Evolutionary conservation across 2,329 filamentous ascomycete genomes (phyloP).

Genomic region (Colletotrichum liaoningense): DNA sequence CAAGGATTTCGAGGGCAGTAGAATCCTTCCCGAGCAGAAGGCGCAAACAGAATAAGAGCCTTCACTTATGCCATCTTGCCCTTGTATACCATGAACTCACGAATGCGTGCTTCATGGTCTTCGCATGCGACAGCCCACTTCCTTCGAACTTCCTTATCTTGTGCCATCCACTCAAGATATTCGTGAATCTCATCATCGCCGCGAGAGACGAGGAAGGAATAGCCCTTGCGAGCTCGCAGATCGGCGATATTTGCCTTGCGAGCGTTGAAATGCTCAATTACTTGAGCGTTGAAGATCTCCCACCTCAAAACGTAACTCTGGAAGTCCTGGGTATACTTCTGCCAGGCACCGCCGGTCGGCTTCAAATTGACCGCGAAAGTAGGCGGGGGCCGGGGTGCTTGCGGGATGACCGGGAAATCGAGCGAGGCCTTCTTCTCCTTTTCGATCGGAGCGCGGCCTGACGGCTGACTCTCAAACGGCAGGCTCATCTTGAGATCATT

Average conservation of each 20-base stretch:
- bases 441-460: conserved; percentile 51
- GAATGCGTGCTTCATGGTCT: conserved; percentile 68
- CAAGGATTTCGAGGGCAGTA: not conserved
- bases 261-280: conserved; percentile 67
- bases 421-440: conserved; percentile 51
- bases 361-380: conserved; percentile 55
- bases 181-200: conserved; percentile 61
- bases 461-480: conserved; percentile 66
- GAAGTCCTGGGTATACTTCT: conserved; percentile 65
- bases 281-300: conserved; percentile 56
- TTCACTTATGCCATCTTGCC: conserved; percentile 54
- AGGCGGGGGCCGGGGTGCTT: conserved; percentile 60
- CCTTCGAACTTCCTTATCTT: conserved; percentile 72
- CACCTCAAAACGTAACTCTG: conserved; percentile 62
- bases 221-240: conserved; percentile 54
- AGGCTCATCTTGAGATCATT: conserved; percentile 66
- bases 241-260: conserved; percentile 58
- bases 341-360: conserved; percentile 57
- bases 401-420: conserved; percentile 60
- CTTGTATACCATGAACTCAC: conserved; percentile 65
- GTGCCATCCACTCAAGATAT: conserved; percentile 70
- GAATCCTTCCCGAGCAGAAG: not conserved
- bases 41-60: not conserved
- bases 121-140: conserved; percentile 71
- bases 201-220: conserved; percentile 55